Percentiles rank a stretch among this genome's conserved stretches.
Conservation (phyloP, 257 asterid genomes). For the Linderniella brevidens region DNA sequence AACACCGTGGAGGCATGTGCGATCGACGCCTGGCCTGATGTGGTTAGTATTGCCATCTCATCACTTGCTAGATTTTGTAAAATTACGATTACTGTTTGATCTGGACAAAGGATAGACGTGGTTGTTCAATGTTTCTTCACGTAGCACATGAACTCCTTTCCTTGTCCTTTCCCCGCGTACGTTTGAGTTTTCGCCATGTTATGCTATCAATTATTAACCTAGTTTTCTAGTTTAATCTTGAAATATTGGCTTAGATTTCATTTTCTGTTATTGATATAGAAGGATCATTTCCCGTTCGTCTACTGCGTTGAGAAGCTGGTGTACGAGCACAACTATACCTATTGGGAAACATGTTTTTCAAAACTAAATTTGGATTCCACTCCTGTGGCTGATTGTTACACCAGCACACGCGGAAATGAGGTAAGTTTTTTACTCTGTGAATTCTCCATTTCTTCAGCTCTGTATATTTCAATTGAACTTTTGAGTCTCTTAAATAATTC, state of each 20-base stretch:
- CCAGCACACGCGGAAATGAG: constrained; percentile 46
- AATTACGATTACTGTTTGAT: background rate
- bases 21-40: constrained; percentile 73
- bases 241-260: constrained; percentile 1
- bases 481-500: background rate
- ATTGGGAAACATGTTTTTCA: constrained; percentile 78
- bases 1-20: constrained; percentile 90
- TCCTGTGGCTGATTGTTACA: constrained; percentile 41
- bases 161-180: too few species aligned
- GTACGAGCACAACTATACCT: constrained; percentile 36
- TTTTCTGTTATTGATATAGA: constrained; percentile 32
- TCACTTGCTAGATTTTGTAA: background rate
- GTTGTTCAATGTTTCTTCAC: background rate
- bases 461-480: background rate
- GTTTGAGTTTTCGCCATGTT: too few species aligned
- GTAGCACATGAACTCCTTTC: too few species aligned
- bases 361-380: constrained; percentile 52
- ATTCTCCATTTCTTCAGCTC: too few species aligned
- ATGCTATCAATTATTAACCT: background rate
- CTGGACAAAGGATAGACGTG: background rate
- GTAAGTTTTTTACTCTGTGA: constrained; percentile 27
- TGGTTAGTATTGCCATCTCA: constrained; percentile 34
- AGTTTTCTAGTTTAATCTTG: background rate
- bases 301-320: constrained; percentile 71
- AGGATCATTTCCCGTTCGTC: constrained; percentile 59